Conservation (phyloP, 805 yeast genomes). For the Sugiyamaella floridensis region DNA sequence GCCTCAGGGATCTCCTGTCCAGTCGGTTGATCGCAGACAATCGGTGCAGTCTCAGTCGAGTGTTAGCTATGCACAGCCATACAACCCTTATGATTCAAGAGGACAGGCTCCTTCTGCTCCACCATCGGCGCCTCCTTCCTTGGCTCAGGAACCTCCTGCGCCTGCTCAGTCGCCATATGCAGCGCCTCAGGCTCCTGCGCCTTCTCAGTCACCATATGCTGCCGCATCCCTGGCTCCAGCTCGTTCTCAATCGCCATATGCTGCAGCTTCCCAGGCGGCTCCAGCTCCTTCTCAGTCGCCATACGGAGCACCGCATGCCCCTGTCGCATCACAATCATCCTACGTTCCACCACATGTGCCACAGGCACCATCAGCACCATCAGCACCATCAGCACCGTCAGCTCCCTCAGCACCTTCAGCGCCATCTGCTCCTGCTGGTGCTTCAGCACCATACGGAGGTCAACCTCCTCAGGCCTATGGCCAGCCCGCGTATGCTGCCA, state of each 20-base stretch:
- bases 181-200: neutral
- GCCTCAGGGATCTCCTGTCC: neutral
- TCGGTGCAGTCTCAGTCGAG: neutral
- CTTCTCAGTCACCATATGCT: neutral
- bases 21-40: neutral
- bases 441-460: constrained; percentile 2
- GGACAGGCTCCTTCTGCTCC: neutral
- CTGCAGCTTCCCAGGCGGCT: neutral
- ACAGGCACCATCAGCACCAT: no score
- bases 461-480: neutral
- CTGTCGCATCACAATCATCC: no score
- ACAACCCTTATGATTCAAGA: neutral
- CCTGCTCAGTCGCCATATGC: constrained; percentile 1
- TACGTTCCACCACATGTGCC: no score
- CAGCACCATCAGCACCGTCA: no score
- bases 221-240: neutral
- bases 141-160: neutral
- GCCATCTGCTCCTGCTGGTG: constrained; percentile 4
- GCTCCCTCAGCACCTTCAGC: neutral
- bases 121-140: neutral
- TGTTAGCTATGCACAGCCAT: neutral
- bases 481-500: constrained; percentile 2
- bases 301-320: no score
- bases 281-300: no score
- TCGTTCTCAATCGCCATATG: neutral